phyloP scores from a whole-genome alignment of 2,329 filamentous ascomycete species.

The Cercospora janseana region DNA sequence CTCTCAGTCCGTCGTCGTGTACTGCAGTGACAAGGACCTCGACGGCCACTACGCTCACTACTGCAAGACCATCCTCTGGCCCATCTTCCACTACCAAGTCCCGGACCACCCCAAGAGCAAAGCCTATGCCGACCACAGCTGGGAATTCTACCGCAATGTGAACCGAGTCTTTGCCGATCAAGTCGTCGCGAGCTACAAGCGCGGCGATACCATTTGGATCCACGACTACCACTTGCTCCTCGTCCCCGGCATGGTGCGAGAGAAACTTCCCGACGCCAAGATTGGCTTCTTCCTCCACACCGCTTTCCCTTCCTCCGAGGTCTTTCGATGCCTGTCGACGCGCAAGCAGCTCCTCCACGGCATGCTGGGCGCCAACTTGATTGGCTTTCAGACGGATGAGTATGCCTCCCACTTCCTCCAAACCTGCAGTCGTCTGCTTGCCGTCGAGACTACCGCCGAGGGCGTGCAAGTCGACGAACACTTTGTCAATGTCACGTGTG shows the following conservation, averaged over 20 bases:
- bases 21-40: conserved; percentile 85
- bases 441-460: conserved; percentile 83
- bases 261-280: conserved; percentile 86
- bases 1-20: conserved; percentile 75
- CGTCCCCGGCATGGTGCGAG: conserved; percentile 83
- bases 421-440: conserved; percentile 86
- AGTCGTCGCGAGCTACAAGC: conserved; percentile 89
- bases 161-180: conserved; percentile 92
- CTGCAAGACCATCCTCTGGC: conserved; percentile 97
- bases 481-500: conserved; percentile 82
- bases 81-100: conserved; percentile 96
- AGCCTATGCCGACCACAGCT: conserved; percentile 94
- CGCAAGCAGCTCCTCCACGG: conserved; percentile 85
- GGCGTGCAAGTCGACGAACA: conserved; percentile 89
- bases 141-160: conserved; percentile 75
- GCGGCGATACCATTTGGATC: conserved; percentile 88
- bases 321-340: conserved; percentile 86
- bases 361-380: conserved; percentile 86
- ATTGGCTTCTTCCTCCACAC: conserved; percentile 96
- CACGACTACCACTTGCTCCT: conserved; percentile 93
- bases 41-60: conserved; percentile 94
- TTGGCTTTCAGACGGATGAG: conserved; percentile 91
- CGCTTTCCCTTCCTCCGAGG: conserved; percentile 92
- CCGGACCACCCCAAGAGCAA: conserved; percentile 98
- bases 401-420: conserved; percentile 93